These are phyloP conservation scores for Termitomyces sp. DNA, from an alignment of 768 basidiomycete species.

Conservation along the genomic window DNA sequence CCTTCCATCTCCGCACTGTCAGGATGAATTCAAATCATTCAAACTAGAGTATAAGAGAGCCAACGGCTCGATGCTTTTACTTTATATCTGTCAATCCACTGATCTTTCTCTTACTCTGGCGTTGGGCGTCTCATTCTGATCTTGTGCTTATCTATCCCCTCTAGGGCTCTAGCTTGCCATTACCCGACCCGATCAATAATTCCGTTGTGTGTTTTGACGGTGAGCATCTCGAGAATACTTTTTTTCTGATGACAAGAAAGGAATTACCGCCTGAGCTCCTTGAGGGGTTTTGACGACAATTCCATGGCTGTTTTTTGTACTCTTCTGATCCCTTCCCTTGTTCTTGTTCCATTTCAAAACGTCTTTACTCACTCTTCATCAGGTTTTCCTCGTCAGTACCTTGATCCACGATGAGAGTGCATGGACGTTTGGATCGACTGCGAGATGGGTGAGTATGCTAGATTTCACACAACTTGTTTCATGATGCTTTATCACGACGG, in stretches of 20 bases:
- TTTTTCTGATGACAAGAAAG: slow-evolving; percentile 55
- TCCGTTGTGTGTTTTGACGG: slow-evolving; percentile 13
- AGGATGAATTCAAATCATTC: slow-evolving; percentile 58
- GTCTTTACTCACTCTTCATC: slow-evolving; percentile 3
- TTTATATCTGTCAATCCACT: slow-evolving; percentile 50
- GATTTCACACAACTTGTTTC: slow-evolving; percentile 6
- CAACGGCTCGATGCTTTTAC: slow-evolving; percentile 63
- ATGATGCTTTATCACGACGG: slow-evolving; percentile 90
- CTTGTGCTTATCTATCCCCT: background rate
- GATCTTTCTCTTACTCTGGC: slow-evolving; percentile 24
- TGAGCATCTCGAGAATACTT: slow-evolving; percentile 23
- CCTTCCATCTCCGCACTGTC: background rate
- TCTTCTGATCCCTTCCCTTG: slow-evolving; percentile 40
- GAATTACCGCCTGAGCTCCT: slow-evolving; percentile 82
- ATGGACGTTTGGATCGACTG: too few relatives aligned
- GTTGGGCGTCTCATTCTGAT: background rate
- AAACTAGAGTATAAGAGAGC: slow-evolving; percentile 95
- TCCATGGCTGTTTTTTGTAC: slow-evolving; percentile 74
- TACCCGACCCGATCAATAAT: background rate
- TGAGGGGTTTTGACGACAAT: slow-evolving; percentile 59
- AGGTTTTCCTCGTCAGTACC: background rate
- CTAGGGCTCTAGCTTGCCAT: background rate
- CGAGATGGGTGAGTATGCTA: slow-evolving; percentile 28
- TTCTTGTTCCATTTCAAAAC: background rate
- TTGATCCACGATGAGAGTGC: background rate